Conservation (phyloP, 495 filamentous ascomycete genomes). For the Chaetomium cochliodes region DNA sequence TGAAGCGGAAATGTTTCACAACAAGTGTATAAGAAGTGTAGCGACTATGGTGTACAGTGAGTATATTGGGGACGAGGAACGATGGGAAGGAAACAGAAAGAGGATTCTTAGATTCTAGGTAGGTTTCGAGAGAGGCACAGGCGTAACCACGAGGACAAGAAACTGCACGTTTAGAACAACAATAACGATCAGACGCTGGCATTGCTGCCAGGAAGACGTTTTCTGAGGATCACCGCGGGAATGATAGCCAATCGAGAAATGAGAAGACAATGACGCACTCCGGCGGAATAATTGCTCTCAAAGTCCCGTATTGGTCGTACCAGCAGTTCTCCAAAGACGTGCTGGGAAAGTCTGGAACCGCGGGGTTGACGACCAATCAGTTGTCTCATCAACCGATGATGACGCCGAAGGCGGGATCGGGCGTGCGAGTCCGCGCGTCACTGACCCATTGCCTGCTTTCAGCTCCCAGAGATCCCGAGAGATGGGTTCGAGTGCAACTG, state of each 20-base stretch:
- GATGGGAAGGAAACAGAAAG: too few relatives aligned
- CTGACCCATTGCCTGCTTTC: not conserved
- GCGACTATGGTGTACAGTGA: too few relatives aligned
- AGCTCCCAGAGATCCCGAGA: not conserved
- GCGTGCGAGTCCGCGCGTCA: constrained; percentile 9
- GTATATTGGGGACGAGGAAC: too few relatives aligned
- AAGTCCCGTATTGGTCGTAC: not conserved
- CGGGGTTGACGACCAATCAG: constrained; percentile 12
- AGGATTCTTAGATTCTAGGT: too few relatives aligned
- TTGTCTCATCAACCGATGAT: not conserved
- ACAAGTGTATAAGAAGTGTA: too few relatives aligned
- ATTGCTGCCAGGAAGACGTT: not conserved
- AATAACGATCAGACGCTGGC: too few relatives aligned
- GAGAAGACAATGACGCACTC: constrained; percentile 10
- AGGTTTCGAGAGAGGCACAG: too few relatives aligned
- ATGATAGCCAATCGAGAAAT: not conserved
- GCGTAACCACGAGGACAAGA: too few relatives aligned
- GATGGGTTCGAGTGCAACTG: not conserved
- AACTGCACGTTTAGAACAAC: too few relatives aligned
- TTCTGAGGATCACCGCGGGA: not conserved
- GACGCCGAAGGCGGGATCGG: not conserved
- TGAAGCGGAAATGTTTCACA: too few relatives aligned
- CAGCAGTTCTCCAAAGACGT: not conserved
- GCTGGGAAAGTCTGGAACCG: constrained; percentile 4
- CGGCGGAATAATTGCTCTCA: not conserved